Base-by-base conservation (phyloP, 345 rosid genomes). In the Pistacia integerrima region DNA sequence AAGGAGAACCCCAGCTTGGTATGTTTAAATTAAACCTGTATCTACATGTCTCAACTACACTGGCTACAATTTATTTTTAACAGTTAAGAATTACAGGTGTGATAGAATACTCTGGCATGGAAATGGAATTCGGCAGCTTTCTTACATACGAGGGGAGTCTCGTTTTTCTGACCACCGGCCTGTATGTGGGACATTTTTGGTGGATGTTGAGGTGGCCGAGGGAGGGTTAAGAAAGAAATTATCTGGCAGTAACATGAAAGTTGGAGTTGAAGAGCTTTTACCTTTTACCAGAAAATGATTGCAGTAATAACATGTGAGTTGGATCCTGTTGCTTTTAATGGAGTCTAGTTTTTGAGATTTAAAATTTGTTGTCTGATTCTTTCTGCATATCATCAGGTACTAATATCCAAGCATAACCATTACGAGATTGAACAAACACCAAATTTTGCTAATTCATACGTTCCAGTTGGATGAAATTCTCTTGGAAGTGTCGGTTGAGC, bases 1-100 rank as follows among this genome's bases (percentile, higher is more conserved):
- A 80, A 86, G 99, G 81, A 86, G 99, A 86, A 96, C 97, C 72
- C 99, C 99, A 11, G 97, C 99, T 57, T 96, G 99, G 99, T 93
- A 93, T 41, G 74, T 66, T 8, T 8, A 44, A 55, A 38, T 1
- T 72, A 62, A 54, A 28, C 22, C n/a, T 14, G 0, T 3, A 51
- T n/a, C n/a, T 8, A 8, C 3, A 54, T 78, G 52, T 28, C 72
- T 51, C 48, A 79, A 14, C n/a, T 14, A 18, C 9, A 35, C 25
- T 8, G 11, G 52, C 69, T 46, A 64, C 7, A 67, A 11, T 9
- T 1, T 48, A 61, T 28, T 64, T 76, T 72, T 49, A 66, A 65
- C 0, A 48, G 46, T 71, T 69, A 4, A 12, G 38, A 28, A 64
- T 74, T 73, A 44, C 85, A 95, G 99, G 99, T 96, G 99, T 61